These are phyloP conservation scores for Phoma herbarum DNA, from an alignment of 2,329 filamentous ascomycete species.

Conservation along the genomic window DNA sequence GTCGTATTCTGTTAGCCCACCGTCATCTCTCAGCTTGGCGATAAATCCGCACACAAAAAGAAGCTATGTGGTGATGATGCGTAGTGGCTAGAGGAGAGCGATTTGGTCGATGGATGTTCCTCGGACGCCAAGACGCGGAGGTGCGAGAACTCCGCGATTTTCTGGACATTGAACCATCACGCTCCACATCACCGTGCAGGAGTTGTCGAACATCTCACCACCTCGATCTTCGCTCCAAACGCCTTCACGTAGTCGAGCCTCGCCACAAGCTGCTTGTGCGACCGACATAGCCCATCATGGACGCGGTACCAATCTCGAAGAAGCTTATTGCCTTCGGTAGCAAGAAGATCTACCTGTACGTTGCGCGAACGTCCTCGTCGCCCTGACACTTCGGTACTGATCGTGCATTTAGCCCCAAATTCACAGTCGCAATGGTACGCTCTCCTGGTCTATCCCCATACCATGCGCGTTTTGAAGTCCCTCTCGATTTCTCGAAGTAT, in stretches of 20 bases:
- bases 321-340: conserved; percentile 50
- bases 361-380: neutral
- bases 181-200: conserved; percentile 14
- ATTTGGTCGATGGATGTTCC: neutral
- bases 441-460: conserved; percentile 76
- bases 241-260: neutral
- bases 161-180: conserved; percentile 14
- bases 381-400: conserved; percentile 19
- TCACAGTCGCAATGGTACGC: conserved; percentile 80
- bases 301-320: conserved; percentile 43
- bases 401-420: conserved; percentile 70
- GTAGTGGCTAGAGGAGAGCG: neutral
- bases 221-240: neutral
- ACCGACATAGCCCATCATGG: conserved; percentile 29
- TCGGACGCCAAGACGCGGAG: conserved; percentile 16
- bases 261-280: neutral
- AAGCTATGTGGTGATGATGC: neutral
- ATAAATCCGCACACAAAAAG: neutral
- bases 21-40: neutral
- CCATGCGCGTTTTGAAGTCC: conserved; percentile 89
- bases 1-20: too few relatives aligned
- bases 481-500: conserved; percentile 92
- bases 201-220: conserved; percentile 3
- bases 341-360: conserved; percentile 61
- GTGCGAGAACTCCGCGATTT: conserved; percentile 21